These are phyloP conservation scores for Pseudoscleropodium purum DNA, from an alignment of 225 moss, liverwort and hornwort genomes.

Conservation along the genomic window DNA sequence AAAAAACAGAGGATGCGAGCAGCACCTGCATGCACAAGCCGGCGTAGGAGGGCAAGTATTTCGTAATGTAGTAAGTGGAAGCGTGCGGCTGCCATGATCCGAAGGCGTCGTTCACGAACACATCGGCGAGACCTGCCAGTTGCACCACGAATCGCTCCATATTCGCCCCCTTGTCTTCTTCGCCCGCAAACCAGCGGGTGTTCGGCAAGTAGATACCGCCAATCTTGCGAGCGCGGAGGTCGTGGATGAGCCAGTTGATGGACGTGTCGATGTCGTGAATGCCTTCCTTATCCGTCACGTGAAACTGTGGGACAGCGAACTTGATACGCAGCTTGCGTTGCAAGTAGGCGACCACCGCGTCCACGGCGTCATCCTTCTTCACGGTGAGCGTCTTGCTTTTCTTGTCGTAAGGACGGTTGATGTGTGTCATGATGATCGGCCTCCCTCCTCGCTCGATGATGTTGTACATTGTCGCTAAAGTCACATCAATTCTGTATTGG, in stretches of 20 bases:
- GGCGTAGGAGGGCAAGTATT: conserved; percentile 78
- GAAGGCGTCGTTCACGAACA: conserved; percentile 90
- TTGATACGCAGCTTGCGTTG: conserved; percentile 87
- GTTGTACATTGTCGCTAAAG: conserved; percentile 83
- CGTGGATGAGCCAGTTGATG: conserved; percentile 90
- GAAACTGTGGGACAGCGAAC: conserved; percentile 77
- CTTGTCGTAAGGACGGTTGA: conserved; percentile 77
- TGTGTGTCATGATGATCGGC: conserved; percentile 91
- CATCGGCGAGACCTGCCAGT: conserved; percentile 88
- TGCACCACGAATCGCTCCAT: conserved; percentile 91
- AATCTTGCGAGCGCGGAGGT: conserved; percentile 75
- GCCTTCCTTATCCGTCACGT: conserved; percentile 63
- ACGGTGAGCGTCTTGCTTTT: conserved; percentile 60
- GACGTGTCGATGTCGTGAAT: conserved; percentile 87
- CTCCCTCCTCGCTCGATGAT: conserved; percentile 86
- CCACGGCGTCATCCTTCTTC: conserved; percentile 68
- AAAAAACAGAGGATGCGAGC: neutral
- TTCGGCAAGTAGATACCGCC: conserved; percentile 90
- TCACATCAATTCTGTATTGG: conserved; percentile 82
- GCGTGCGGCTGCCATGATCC: conserved; percentile 91
- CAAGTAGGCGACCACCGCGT: conserved; percentile 78
- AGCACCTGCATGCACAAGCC: conserved; percentile 91
- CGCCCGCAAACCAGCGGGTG: conserved; percentile 87
- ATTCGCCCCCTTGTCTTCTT: conserved; percentile 69
- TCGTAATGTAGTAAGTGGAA: conserved; percentile 82